Percentiles rank a stretch among this genome's conserved stretches.
phyloP scores from a whole-genome alignment of 305 asterid genomes.

The Ruellia speciosa region DNA sequence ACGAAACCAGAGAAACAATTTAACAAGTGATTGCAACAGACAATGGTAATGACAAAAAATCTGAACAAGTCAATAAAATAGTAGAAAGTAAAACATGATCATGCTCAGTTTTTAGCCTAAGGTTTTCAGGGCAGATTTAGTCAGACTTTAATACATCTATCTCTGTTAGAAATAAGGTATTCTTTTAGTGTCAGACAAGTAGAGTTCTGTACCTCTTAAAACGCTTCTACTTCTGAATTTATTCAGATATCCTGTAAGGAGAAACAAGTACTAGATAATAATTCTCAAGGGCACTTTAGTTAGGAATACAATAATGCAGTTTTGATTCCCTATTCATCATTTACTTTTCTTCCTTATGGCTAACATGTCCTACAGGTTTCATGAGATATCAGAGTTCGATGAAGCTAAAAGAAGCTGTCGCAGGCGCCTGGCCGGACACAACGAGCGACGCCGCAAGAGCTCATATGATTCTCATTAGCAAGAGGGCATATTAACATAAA shows the following conservation, averaged over 20 bases:
- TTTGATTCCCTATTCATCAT: constrained; percentile 7
- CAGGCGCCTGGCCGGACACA: constrained; percentile 81
- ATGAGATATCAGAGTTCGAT: constrained; percentile 68
- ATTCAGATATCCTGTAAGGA: too few relatives aligned
- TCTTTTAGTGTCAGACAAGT: constrained; percentile 2
- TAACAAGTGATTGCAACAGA: neutral
- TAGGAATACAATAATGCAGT: constrained; percentile 7
- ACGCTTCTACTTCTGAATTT: neutral
- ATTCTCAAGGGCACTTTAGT: constrained; percentile 5
- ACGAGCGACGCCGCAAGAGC: constrained; percentile 78
- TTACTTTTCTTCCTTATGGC: constrained; percentile 16
- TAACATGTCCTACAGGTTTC: constrained; percentile 56
- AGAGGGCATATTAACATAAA: constrained; percentile 17
- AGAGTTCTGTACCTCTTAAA: too few relatives aligned
- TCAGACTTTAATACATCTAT: neutral
- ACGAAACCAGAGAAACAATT: neutral
- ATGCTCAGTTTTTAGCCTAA: neutral
- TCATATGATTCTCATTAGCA: constrained; percentile 52
- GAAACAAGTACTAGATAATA: neutral
- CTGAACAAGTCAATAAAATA: neutral
- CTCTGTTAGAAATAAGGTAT: neutral
- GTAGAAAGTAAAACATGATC: constrained; percentile 2
- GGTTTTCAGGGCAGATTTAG: neutral
- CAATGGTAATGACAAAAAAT: neutral
- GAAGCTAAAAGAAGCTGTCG: constrained; percentile 81